These are phyloP conservation scores for Pestalotiopsis sp. DNA, from an alignment of 2,329 filamentous ascomycete species.

Conservation along the genomic window DNA sequence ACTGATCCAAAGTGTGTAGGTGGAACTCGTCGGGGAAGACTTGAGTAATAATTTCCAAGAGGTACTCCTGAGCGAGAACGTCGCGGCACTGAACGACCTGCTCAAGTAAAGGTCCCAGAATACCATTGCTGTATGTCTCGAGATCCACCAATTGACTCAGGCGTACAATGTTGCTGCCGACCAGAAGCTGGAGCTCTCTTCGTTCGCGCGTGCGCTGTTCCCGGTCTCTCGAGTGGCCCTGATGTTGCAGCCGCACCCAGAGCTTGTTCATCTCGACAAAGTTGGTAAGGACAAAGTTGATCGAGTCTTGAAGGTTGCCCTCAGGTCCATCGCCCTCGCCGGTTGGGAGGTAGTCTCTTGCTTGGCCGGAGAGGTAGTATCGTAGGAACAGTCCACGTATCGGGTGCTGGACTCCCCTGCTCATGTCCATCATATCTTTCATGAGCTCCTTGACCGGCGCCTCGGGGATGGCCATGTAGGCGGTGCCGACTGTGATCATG, in stretches of 20 bases:
- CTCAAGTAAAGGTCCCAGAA: conserved; percentile 85
- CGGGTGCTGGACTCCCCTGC: conserved; percentile 93
- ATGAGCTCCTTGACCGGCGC: conserved; percentile 99
- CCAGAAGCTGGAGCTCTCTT: conserved; percentile 91
- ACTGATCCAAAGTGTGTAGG: conserved; percentile 92
- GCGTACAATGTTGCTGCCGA: conserved; percentile 94
- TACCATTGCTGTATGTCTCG: conserved; percentile 89
- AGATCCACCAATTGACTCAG: conserved; percentile 94
- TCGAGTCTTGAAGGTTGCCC: conserved; percentile 94
- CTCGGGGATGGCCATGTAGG: conserved; percentile 98
- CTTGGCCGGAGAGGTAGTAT: conserved; percentile 95
- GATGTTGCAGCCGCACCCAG: conserved; percentile 96
- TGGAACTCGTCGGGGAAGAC: conserved; percentile 99
- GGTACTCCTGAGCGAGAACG: conserved; percentile 94
- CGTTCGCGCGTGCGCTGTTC: conserved; percentile 93
- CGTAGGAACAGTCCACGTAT: conserved; percentile 92
- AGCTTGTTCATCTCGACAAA: conserved; percentile 99
- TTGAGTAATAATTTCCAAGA: conserved; percentile 97
- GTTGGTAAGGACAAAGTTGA: conserved; percentile 97
- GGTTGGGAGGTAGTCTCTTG: conserved; percentile 82
- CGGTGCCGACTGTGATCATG: conserved; percentile 98
- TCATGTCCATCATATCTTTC: conserved; percentile 99
- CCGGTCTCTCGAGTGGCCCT: conserved; percentile 92
- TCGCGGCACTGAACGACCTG: conserved; percentile 98
- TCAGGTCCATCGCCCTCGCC: conserved; percentile 88